Evolutionary conservation across 2,329 filamentous ascomycete species (phyloP).

Genomic region (Aspergillus phoenicis): DNA sequence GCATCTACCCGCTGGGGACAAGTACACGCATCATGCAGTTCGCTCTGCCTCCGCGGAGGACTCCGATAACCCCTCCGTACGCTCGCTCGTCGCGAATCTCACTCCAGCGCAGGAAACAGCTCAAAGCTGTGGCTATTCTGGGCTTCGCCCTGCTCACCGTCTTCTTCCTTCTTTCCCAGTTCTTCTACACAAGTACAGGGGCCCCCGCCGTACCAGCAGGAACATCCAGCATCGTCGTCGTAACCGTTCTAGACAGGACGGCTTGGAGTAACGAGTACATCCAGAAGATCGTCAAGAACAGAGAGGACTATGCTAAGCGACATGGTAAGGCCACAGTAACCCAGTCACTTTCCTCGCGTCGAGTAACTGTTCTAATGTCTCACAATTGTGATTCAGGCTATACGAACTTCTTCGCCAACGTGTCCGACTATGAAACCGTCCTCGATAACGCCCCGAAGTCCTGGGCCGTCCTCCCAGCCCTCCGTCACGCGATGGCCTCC

Average conservation of each 20-base stretch:
- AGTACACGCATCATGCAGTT: slow-evolving; percentile 69
- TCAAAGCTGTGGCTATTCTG: slow-evolving; percentile 61
- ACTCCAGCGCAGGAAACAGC: slow-evolving; percentile 60
- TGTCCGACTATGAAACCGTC: slow-evolving; percentile 66
- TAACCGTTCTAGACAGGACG: slow-evolving; percentile 77
- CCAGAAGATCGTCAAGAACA: slow-evolving; percentile 75
- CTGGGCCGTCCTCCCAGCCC: slow-evolving; percentile 73
- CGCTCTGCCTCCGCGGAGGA: slow-evolving; percentile 83
- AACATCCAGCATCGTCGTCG: slow-evolving; percentile 66
- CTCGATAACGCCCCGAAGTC: slow-evolving; percentile 47
- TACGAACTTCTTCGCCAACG: slow-evolving; percentile 75
- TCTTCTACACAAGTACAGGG: slow-evolving; percentile 35
- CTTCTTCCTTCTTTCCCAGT: slow-evolving; percentile 61
- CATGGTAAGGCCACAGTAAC: slow-evolving; percentile 66
- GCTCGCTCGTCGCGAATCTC: slow-evolving; percentile 49
- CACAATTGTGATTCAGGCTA: slow-evolving; percentile 64
- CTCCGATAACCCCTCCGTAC: slow-evolving; percentile 74
- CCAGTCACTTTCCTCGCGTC: neutral
- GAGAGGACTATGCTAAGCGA: slow-evolving; percentile 78
- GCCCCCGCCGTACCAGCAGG: slow-evolving; percentile 32
- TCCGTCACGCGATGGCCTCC: slow-evolving; percentile 83
- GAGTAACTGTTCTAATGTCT: neutral
- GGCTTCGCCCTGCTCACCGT: slow-evolving; percentile 59
- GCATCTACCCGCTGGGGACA: slow-evolving; percentile 26
- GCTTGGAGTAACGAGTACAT: slow-evolving; percentile 68